Conservation (phyloP, 139 green algal species). For the Yamagishiella unicocca region DNA sequence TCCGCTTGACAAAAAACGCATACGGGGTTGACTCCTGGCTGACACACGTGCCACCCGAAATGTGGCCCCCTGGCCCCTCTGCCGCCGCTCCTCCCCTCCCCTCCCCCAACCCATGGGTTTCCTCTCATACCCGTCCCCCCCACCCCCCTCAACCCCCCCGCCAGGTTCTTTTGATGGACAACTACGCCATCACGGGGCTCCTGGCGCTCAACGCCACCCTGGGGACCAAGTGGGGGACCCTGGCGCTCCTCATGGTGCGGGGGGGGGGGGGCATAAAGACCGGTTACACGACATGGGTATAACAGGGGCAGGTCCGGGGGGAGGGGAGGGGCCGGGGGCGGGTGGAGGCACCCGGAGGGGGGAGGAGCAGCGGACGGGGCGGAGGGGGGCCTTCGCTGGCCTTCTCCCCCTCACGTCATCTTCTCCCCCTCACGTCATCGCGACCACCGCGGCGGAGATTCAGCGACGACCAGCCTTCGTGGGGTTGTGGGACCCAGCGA, state of each 20-base stretch:
- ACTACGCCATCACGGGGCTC: conserved; percentile 55
- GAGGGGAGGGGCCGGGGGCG: neutral
- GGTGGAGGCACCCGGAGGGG: neutral
- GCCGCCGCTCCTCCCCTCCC: neutral
- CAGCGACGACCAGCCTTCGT: no score
- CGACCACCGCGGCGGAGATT: no score
- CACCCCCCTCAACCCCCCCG: no score
- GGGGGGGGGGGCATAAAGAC: neutral
- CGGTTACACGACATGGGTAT: neutral
- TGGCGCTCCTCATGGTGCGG: conserved; percentile 48
- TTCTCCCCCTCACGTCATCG: no score
- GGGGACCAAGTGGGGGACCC: conserved; percentile 9
- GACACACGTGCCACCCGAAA: no score
- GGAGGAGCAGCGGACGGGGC: no score
- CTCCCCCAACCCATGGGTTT: neutral
- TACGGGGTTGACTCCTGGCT: no score
- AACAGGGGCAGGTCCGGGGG: neutral
- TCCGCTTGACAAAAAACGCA: no score
- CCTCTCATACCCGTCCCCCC: neutral
- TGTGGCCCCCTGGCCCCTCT: neutral
- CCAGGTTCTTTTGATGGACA: conserved; percentile 47
- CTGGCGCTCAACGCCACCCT: conserved; percentile 48
- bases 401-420: no score
- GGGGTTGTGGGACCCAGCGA: no score
- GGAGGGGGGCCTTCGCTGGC: no score